phyloP scores from a whole-genome alignment of 1,139 yeast genomes.

The Kodamaea anthophila region DNA sequence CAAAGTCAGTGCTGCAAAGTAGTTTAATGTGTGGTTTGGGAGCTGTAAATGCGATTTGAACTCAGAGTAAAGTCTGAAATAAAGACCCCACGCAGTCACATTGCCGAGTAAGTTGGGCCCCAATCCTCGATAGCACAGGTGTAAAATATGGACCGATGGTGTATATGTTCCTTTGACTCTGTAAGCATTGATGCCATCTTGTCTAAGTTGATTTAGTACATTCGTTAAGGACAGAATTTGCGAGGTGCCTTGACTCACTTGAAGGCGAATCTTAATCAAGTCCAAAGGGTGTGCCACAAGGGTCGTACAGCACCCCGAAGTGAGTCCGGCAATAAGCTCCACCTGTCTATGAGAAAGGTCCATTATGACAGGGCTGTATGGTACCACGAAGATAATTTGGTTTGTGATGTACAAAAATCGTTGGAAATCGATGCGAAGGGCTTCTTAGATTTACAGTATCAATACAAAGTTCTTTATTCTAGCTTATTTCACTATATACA shows the following conservation, averaged over 20 bases:
- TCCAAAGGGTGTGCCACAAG: conserved; percentile 84
- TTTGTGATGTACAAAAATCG: no score
- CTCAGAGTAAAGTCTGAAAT: conserved; percentile 67
- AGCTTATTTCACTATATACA: conserved; percentile 6
- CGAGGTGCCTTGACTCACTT: conserved; percentile 26
- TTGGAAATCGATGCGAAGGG: background rate
- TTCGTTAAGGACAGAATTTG: conserved; percentile 10
- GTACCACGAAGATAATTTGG: no score
- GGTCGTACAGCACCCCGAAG: conserved; percentile 82
- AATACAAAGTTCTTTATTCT: conserved; percentile 1
- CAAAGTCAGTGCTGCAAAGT: conserved; percentile 31
- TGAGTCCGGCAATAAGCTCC: conserved; percentile 69
- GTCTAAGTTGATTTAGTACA: conserved; percentile 15
- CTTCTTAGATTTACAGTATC: background rate
- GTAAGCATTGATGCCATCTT: conserved; percentile 9
- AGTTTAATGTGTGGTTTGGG: conserved; percentile 21
- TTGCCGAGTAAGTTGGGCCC: conserved; percentile 79
- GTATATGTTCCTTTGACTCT: background rate
- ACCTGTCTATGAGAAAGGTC: conserved; percentile 18
- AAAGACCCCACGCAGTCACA: conserved; percentile 82
- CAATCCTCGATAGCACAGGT: conserved; percentile 65
- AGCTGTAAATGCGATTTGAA: conserved; percentile 34
- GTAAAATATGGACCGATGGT: conserved; percentile 3
- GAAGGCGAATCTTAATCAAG: conserved; percentile 74
- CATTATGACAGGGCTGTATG: no score